Evolutionary conservation across 257 asterid genomes (phyloP).

Genomic region (Ocimum tenuiflorum): DNA sequence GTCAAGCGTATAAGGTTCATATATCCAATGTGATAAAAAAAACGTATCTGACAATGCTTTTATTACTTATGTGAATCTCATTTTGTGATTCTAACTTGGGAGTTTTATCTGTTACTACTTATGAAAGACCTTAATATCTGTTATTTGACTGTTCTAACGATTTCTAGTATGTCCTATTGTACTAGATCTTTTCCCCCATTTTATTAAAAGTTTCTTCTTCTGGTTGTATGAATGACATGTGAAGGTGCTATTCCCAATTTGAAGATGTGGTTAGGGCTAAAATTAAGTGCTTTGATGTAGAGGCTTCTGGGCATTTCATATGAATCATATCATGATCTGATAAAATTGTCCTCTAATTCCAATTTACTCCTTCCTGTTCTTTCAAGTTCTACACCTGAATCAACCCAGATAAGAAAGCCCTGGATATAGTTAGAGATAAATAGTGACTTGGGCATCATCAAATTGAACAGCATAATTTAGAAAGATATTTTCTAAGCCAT

Average conservation of each 20-base stretch:
- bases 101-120: background rate
- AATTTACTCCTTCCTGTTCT: background rate
- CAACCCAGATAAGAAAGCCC: background rate
- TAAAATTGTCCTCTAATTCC: background rate
- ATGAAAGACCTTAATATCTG: slow-evolving; percentile 1
- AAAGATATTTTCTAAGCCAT: background rate
- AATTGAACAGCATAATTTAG: background rate
- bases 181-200: background rate
- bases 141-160: background rate
- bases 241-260: background rate
- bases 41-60: background rate
- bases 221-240: background rate
- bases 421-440: background rate
- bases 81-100: background rate
- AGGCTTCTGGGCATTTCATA: background rate
- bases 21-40: background rate
- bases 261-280: background rate
- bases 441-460: background rate
- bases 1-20: background rate
- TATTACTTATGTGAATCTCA: background rate
- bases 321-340: background rate
- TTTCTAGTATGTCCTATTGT: background rate
- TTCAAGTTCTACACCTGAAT: background rate
- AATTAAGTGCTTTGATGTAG: background rate
- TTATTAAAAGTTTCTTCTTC: background rate